These are phyloP conservation scores for Leccinum pellstonianum DNA, from an alignment of 768 basidiomycete genomes.

Conservation along the genomic window DNA sequence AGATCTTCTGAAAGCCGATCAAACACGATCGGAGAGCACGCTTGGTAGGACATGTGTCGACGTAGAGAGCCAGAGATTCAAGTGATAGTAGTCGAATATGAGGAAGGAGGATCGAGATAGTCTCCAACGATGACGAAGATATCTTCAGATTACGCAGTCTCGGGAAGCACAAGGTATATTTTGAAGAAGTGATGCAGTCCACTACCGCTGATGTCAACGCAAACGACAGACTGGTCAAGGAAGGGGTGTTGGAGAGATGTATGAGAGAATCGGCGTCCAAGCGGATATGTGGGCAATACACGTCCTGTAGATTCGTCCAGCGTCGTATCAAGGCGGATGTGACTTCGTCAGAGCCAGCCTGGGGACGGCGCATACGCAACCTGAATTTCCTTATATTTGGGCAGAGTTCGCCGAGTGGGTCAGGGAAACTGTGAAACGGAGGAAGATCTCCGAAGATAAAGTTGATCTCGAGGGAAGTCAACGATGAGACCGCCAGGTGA, in stretches of 20 bases:
- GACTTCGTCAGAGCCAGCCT: slow-evolving; percentile 8
- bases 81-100: background rate
- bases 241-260: slow-evolving; percentile 17
- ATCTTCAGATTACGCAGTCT: slow-evolving; percentile 14
- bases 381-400: slow-evolving; percentile 11
- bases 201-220: background rate
- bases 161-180: slow-evolving; percentile 2
- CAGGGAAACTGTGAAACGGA: slow-evolving; percentile 18
- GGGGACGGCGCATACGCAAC: slow-evolving; percentile 16
- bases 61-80: slow-evolving; percentile 6
- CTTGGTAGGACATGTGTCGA: slow-evolving; percentile 14
- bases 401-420: slow-evolving; percentile 17
- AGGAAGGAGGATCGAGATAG: background rate
- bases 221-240: slow-evolving; percentile 13
- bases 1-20: slow-evolving; percentile 6
- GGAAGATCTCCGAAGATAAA: slow-evolving; percentile 20
- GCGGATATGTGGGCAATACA: slow-evolving; percentile 14
- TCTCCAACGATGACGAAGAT: slow-evolving; percentile 1
- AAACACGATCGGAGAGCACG: slow-evolving; percentile 9
- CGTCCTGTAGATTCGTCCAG: slow-evolving; percentile 17
- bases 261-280: slow-evolving; percentile 14
- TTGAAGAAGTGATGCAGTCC: slow-evolving; percentile 6
- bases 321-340: slow-evolving; percentile 14
- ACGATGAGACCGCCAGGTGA: slow-evolving; percentile 13
- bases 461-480: slow-evolving; percentile 22